phyloP scores from a whole-genome alignment of 1,284 basidiomycete genomes.

The Ustilago trichophora region DNA sequence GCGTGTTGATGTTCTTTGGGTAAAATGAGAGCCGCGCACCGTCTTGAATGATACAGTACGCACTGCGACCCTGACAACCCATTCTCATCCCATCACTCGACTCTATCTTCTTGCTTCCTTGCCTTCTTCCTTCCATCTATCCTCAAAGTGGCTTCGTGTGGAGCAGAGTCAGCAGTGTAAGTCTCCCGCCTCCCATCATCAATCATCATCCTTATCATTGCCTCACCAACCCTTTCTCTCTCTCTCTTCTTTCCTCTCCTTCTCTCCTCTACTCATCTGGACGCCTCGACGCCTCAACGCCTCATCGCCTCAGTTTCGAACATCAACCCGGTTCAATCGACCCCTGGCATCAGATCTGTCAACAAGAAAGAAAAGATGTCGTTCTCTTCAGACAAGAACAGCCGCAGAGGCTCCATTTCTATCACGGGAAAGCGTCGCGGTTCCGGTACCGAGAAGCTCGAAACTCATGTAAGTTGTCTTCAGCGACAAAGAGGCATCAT shows the following conservation, averaged over 20 bases:
- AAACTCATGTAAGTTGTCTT: slow-evolving; percentile 48
- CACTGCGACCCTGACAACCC: too few species aligned
- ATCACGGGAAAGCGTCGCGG: slow-evolving; percentile 48
- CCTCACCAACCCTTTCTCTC: not conserved
- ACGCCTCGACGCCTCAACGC: not conserved
- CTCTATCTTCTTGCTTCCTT: too few species aligned
- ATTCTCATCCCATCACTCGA: too few species aligned
- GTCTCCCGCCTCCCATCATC: too few species aligned
- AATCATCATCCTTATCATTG: not conserved
- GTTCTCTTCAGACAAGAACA: slow-evolving; percentile 38
- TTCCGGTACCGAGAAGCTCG: slow-evolving; percentile 57
- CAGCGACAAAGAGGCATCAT: not conserved
- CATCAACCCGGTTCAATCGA: too few species aligned
- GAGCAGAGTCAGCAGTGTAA: too few species aligned
- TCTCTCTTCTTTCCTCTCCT: not conserved
- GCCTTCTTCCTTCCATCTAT: not conserved
- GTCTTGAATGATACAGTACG: too few species aligned
- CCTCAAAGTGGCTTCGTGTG: too few species aligned
- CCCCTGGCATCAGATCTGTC: too few species aligned
- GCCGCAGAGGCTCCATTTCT: slow-evolving; percentile 47
- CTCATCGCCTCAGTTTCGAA: not conserved
- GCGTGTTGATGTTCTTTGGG: too few species aligned
- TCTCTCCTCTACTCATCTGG: not conserved
- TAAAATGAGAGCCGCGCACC: too few species aligned
- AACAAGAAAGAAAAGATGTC: slow-evolving; percentile 31